Evolutionary conservation across 2,329 filamentous ascomycete genomes (phyloP).

Genomic region (Botrytis cinerea): DNA sequence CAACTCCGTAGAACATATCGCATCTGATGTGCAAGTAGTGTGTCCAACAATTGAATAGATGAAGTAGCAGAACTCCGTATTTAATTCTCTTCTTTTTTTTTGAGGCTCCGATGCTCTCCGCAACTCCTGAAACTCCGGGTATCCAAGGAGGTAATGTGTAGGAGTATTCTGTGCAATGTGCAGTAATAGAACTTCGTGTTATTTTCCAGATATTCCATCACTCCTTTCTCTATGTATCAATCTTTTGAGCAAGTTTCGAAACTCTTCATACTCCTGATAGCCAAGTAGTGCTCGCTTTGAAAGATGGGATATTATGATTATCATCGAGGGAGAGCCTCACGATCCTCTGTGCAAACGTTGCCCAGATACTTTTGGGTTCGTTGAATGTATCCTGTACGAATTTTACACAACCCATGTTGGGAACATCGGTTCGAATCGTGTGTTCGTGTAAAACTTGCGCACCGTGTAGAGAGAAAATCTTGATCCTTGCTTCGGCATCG

Average conservation of each 20-base stretch:
- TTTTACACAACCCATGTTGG: conserved; percentile 28
- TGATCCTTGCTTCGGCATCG: conserved; percentile 21
- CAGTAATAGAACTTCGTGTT: not conserved
- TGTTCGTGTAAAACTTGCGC: conserved; percentile 25
- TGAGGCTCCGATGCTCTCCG: not conserved
- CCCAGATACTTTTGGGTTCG: conserved; percentile 33
- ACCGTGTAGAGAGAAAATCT: conserved; percentile 37
- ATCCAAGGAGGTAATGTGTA: not conserved
- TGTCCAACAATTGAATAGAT: not conserved
- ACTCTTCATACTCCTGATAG: not conserved
- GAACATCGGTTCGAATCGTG: not conserved
- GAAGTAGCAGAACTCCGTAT: not conserved
- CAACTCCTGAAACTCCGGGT: not conserved
- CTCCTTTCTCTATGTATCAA: not conserved
- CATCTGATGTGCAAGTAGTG: not conserved
- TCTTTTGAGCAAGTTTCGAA: not conserved
- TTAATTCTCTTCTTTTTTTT: not conserved
- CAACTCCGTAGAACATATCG: not conserved
- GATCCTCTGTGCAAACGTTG: not conserved
- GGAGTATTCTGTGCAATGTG: too few species aligned
- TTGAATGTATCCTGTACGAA: conserved; percentile 31
- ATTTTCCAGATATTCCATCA: not conserved
- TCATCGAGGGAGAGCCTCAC: conserved; percentile 5
- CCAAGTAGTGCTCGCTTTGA: not conserved
- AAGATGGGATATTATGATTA: not conserved